Evolutionary conservation across 225 moss, liverwort and hornwort species (phyloP).

Genomic region (Rhytidiadelphus loreus): DNA sequence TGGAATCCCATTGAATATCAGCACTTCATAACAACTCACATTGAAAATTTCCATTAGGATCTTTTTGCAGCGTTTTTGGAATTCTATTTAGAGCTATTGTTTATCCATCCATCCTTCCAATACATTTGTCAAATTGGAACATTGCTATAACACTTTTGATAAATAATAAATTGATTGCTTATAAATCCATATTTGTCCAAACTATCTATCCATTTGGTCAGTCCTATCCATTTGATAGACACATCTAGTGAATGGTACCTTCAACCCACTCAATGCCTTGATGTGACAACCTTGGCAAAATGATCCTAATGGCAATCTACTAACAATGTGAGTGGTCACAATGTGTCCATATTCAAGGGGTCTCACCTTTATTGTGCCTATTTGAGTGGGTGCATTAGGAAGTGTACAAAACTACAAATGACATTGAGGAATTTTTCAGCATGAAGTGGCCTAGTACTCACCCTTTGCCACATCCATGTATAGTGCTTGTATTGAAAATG

Average conservation of each 20-base stretch:
- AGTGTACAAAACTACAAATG: no score
- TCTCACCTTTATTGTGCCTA: no score
- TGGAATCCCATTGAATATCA: neutral
- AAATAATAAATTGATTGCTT: neutral
- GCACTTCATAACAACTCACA: neutral
- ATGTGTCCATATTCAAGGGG: neutral
- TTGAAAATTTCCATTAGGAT: neutral
- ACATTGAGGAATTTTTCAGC: no score
- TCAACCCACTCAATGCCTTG: fast-evolving
- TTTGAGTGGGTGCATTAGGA: no score
- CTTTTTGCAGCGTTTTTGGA: fast-evolving
- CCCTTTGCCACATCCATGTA: fast-evolving
- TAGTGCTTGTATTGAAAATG: no score
- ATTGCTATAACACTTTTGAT: fast-evolving
- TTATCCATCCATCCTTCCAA: neutral
- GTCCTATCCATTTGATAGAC: fast-evolving
- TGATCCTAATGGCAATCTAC: neutral
- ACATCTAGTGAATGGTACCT: fast-evolving
- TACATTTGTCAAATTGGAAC: fast-evolving
- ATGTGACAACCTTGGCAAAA: neutral
- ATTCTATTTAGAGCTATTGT: neutral
- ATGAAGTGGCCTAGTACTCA: no score
- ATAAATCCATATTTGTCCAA: neutral
- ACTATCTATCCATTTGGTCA: fast-evolving
- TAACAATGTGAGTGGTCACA: neutral